A percentile compares a stretch with the other conserved stretches of the same genome.
These are phyloP conservation scores for Geotrichum bryndzae DNA, from an alignment of 1,139 yeast species.

Conservation along the genomic window DNA sequence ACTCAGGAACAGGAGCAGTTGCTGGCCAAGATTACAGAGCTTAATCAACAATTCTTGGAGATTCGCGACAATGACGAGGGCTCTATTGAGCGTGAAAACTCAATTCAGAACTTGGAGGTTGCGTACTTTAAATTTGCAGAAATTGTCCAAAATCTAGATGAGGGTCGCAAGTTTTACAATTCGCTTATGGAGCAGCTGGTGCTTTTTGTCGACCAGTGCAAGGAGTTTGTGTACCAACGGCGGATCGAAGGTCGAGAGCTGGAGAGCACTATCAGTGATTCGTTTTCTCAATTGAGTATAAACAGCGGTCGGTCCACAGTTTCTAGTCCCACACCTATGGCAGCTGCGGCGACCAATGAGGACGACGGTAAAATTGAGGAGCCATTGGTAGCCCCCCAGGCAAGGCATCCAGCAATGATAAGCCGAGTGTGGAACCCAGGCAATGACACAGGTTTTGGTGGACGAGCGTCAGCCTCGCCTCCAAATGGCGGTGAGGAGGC, in stretches of 20 bases:
- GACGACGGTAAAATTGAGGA: not conserved
- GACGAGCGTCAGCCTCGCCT: not conserved
- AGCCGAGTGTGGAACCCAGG: constrained; percentile 12
- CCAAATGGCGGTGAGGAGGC: not conserved
- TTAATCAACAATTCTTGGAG: constrained; percentile 39
- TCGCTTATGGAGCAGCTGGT: constrained; percentile 51
- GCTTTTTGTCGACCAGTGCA: constrained; percentile 47
- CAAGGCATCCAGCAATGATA: constrained; percentile 11
- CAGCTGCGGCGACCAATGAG: not conserved
- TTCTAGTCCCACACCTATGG: not conserved
- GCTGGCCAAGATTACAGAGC: constrained; percentile 42
- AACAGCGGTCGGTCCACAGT: not conserved
- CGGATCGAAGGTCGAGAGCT: constrained; percentile 50
- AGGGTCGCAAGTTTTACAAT: constrained; percentile 66
- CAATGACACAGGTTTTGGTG: constrained; percentile 2
- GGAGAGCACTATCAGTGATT: constrained; percentile 30
- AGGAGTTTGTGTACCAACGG: constrained; percentile 48
- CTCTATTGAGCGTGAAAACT: constrained; percentile 41
- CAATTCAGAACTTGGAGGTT: constrained; percentile 50
- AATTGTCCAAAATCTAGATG: constrained; percentile 53
- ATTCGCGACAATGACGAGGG: constrained; percentile 31
- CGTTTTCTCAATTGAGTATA: constrained; percentile 8
- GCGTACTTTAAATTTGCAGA: constrained; percentile 52
- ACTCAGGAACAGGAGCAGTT: constrained; percentile 41
- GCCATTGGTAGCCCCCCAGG: constrained; percentile 14